Evolutionary conservation across 1,284 basidiomycete species (phyloP).

Genomic region (Papiliotrema fonsecae): DNA sequence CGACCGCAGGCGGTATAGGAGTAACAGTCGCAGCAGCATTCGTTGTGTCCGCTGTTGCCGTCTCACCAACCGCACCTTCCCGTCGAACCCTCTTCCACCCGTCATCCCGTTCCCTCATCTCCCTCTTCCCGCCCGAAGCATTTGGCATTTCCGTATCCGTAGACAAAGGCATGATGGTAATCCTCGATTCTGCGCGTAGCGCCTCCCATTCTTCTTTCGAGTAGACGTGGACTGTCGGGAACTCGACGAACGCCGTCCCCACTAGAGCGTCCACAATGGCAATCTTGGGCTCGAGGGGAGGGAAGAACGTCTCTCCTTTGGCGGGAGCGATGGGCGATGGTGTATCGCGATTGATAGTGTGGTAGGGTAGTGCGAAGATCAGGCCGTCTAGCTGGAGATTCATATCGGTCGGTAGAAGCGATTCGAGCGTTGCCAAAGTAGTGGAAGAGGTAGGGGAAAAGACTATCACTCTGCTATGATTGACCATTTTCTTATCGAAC

Average conservation of each 20-base stretch:
- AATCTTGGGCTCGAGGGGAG: slow-evolving; percentile 55
- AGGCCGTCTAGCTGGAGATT: background rate
- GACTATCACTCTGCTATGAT: background rate
- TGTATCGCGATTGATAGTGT: slow-evolving; percentile 24
- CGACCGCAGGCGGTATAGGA: background rate
- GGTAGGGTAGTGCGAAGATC: slow-evolving; percentile 14
- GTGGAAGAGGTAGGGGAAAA: background rate
- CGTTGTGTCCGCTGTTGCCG: background rate
- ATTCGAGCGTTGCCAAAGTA: background rate
- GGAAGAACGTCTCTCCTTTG: slow-evolving; percentile 48
- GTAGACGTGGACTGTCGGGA: slow-evolving; percentile 70
- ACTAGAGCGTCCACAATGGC: slow-evolving; percentile 55
- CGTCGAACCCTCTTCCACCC: background rate
- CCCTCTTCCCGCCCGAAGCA: too few species aligned
- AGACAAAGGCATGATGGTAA: background rate
- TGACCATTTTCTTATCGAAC: too few species aligned
- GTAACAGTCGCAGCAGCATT: background rate
- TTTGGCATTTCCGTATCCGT: too few species aligned
- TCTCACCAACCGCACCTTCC: background rate
- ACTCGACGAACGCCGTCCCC: slow-evolving; percentile 69
- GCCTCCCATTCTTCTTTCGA: slow-evolving; percentile 58
- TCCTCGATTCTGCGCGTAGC: slow-evolving; percentile 14
- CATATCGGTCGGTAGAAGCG: background rate
- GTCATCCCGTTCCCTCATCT: too few species aligned
- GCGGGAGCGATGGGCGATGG: slow-evolving; percentile 12